A percentile compares a stretch with the other conserved stretches of the same genome.
phyloP scores from a whole-genome alignment of 2,329 filamentous ascomycete species.

The Beauveria sp. region DNA sequence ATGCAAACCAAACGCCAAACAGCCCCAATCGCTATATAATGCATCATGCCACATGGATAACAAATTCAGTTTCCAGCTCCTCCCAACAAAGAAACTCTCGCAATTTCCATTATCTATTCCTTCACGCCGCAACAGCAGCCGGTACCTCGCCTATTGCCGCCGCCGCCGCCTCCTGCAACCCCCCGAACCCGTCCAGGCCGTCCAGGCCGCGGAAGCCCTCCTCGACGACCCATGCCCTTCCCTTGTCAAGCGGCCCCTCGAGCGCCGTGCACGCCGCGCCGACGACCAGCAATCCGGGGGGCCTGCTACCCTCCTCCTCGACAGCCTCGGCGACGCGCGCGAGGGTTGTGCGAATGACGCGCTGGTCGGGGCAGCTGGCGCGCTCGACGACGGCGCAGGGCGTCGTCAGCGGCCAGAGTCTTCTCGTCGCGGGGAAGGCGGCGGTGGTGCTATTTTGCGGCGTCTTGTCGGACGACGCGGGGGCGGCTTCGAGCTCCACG shows the following conservation, averaged over 20 bases:
- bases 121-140: background rate
- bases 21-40: background rate
- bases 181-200: conserved; percentile 50
- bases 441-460: too few relatives aligned
- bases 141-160: background rate
- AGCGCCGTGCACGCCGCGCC: conserved; percentile 78
- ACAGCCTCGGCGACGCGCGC: conserved; percentile 73
- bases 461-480: too few relatives aligned
- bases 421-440: conserved; percentile 11
- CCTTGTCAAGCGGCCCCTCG: conserved; percentile 42
- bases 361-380: conserved; percentile 88
- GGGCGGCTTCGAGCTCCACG: conserved; percentile 17
- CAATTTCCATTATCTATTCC: background rate
- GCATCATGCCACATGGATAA: background rate
- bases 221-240: conserved; percentile 72
- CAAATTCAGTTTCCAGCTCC: background rate
- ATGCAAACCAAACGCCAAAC: background rate
- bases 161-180: conserved; percentile 8
- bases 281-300: conserved; percentile 81
- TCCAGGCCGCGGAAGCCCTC: conserved; percentile 78
- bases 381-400: conserved; percentile 91
- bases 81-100: background rate
- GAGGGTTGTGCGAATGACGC: conserved; percentile 83
- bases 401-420: conserved; percentile 65
- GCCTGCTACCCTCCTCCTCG: conserved; percentile 80